These are phyloP conservation scores for Ceratocystis colombiana DNA, from an alignment of 2,329 filamentous ascomycete genomes.

Conservation along the genomic window DNA sequence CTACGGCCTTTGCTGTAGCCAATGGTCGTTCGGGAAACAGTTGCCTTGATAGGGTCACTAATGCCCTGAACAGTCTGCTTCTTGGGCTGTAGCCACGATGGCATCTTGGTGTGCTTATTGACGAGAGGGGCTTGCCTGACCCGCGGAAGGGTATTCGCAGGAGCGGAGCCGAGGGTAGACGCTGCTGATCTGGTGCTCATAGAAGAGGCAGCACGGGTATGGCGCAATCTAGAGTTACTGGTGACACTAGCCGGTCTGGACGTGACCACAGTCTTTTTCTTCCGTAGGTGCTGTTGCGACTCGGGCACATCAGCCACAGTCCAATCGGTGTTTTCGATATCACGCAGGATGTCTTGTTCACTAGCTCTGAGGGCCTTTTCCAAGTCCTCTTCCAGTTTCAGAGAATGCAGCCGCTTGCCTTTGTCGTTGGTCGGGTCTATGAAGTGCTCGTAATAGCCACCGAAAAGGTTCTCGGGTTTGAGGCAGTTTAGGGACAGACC, in stretches of 20 bases:
- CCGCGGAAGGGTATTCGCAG: conserved; percentile 38
- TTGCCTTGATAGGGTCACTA: conserved; percentile 29
- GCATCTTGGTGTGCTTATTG: conserved; percentile 16
- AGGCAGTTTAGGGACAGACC: conserved; percentile 48
- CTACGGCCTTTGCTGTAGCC: conserved; percentile 72
- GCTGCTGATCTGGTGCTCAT: conserved; percentile 21
- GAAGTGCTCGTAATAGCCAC: conserved; percentile 52
- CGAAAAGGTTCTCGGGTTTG: conserved; percentile 49
- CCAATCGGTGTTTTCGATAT: conserved; percentile 54
- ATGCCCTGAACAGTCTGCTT: conserved; percentile 16
- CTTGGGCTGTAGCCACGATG: conserved; percentile 24
- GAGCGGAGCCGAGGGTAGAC: conserved; percentile 9
- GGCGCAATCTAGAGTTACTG: conserved; percentile 18
- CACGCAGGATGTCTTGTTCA: conserved; percentile 57
- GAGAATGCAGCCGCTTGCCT: conserved; percentile 53
- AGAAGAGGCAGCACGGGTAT: conserved; percentile 20
- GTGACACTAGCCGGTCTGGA: conserved; percentile 26
- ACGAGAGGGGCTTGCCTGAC: conserved; percentile 11
- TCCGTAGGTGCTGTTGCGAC: conserved; percentile 28
- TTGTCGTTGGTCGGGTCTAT: conserved; percentile 56
- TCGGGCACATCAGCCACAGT: conserved; percentile 48
- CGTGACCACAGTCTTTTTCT: not conserved
- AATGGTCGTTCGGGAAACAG: conserved; percentile 67
- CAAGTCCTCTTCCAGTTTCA: conserved; percentile 47
- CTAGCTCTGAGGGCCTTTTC: conserved; percentile 45